A percentile compares a stretch with the other conserved stretches of the same genome.
Evolutionary conservation across 345 rosid genomes (phyloP).

Genomic region (Lumnitzera racemosa): DNA sequence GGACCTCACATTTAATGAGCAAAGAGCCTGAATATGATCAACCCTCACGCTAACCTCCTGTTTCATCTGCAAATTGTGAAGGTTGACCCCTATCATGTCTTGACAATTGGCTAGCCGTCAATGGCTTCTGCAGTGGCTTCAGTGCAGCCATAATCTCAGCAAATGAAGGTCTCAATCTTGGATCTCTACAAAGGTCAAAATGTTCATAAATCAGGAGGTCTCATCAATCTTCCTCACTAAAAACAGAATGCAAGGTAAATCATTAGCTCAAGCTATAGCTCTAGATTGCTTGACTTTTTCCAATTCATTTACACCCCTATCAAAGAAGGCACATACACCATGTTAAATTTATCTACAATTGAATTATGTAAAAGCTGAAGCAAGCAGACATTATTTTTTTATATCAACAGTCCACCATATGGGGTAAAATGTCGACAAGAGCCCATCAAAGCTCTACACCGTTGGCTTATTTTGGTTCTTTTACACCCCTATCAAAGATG

Average conservation of each 20-base stretch:
- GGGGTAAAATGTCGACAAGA: too few relatives aligned
- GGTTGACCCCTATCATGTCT: slow-evolving; percentile 15
- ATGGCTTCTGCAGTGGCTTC: slow-evolving; percentile 81
- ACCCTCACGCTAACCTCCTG: not conserved
- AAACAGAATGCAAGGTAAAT: not conserved
- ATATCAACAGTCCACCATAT: too few relatives aligned
- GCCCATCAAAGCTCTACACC: too few relatives aligned
- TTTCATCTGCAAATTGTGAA: not conserved
- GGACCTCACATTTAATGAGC: too few relatives aligned
- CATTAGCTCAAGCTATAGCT: too few relatives aligned
- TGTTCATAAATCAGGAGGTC: slow-evolving; percentile 4
- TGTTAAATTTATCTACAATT: too few relatives aligned
- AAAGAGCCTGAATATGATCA: slow-evolving; percentile 1
- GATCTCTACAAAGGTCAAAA: slow-evolving; percentile 42
- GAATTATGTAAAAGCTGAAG: too few relatives aligned
- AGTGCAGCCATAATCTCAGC: slow-evolving; percentile 79
- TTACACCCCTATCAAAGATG: too few relatives aligned
- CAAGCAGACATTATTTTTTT: not conserved
- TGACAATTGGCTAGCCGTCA: slow-evolving; percentile 31
- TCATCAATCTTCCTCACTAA: not conserved
- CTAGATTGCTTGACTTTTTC: too few relatives aligned
- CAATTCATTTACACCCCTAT: not conserved
- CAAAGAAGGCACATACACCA: not conserved
- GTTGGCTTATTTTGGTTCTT: too few relatives aligned
- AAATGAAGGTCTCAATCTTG: slow-evolving; percentile 80